Percentiles rank a stretch among this genome's conserved stretches.
Evolutionary conservation across 345 rosid genomes (phyloP).

Genomic region (Ceriops tagal): DNA sequence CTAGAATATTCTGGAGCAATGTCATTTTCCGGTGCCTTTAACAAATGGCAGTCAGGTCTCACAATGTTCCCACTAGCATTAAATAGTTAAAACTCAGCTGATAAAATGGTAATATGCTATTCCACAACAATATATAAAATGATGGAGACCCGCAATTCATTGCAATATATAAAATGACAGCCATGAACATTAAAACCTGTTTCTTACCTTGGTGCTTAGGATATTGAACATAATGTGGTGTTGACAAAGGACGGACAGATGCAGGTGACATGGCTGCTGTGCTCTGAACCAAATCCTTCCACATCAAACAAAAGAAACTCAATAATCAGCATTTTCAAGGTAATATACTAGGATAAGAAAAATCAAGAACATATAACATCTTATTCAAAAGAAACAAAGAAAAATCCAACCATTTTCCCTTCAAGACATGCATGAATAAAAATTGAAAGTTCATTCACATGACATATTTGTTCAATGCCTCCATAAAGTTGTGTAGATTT

Average conservation of each 20-base stretch:
- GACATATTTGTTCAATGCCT: not conserved
- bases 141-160: not conserved
- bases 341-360: not conserved
- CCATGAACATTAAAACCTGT: not conserved
- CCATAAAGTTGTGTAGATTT: not conserved
- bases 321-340: not conserved
- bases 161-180: not conserved
- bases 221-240: conserved; percentile 49
- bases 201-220: conserved; percentile 33
- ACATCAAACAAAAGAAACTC: conserved; percentile 19
- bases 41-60: not conserved
- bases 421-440: not conserved
- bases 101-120: not conserved
- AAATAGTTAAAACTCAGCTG: not conserved
- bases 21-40: not conserved
- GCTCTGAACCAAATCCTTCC: conserved; percentile 57
- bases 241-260: conserved; percentile 46
- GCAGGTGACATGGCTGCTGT: conserved; percentile 43
- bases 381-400: not conserved
- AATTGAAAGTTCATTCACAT: not conserved
- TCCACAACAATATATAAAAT: not conserved
- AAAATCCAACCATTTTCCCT: not conserved
- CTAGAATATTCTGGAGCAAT: not conserved
- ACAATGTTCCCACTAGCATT: not conserved
- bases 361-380: not conserved